A percentile compares a stretch with the other conserved stretches of the same genome.
Evolutionary conservation across 2,329 filamentous ascomycete species (phyloP).

Genomic region (Diplodia corticola): DNA sequence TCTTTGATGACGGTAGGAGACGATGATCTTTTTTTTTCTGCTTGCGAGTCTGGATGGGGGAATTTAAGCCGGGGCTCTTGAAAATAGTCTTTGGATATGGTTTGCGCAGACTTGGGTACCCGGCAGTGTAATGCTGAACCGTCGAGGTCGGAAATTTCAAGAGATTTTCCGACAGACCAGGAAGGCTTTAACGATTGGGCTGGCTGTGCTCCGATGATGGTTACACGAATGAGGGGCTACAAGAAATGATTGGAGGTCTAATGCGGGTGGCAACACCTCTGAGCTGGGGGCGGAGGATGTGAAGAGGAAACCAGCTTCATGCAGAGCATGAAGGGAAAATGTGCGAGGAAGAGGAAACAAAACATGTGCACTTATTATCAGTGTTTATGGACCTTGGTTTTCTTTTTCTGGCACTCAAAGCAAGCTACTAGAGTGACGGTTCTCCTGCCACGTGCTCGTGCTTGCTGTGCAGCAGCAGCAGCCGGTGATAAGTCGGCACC

Average conservation of each 20-base stretch:
- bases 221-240: slow-evolving; percentile 2
- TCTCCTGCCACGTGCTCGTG: slow-evolving; percentile 4
- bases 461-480: background rate
- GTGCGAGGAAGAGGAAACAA: background rate
- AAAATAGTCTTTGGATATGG: background rate
- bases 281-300: background rate
- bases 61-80: too few species aligned
- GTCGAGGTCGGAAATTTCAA: background rate
- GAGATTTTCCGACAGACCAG: background rate
- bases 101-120: background rate
- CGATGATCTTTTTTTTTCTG: background rate
- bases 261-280: background rate
- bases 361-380: background rate
- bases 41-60: too few species aligned
- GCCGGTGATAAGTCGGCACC: background rate
- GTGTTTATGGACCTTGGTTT: slow-evolving; percentile 17
- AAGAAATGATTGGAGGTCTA: background rate
- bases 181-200: background rate
- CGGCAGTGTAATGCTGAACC: background rate
- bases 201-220: background rate
- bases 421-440: slow-evolving; percentile 15
- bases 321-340: background rate
- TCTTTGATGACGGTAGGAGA: background rate
- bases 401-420: slow-evolving; percentile 20
- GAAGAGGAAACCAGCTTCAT: background rate